These are phyloP conservation scores for Mycena rosella DNA, from an alignment of 768 basidiomycete species.

Conservation along the genomic window DNA sequence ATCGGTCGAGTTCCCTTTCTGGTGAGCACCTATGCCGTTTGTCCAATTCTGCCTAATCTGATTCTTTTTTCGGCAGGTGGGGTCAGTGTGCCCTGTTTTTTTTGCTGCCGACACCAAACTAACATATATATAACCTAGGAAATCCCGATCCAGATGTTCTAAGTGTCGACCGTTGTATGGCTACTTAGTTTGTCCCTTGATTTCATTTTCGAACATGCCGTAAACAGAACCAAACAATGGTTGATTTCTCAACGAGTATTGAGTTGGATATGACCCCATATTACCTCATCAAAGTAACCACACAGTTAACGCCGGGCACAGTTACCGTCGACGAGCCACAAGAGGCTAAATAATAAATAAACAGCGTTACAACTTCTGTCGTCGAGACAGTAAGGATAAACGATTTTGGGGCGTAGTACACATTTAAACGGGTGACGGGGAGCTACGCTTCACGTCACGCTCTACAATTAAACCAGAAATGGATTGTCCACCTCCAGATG, in stretches of 20 bases:
- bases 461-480: no score
- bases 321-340: no score
- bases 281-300: no score
- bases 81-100: conserved; percentile 1
- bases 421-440: background rate
- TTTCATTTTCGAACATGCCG: background rate
- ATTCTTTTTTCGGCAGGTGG: conserved; percentile 8
- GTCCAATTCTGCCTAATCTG: background rate
- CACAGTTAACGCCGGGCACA: no score
- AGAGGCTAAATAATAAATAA: no score
- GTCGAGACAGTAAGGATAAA: no score
- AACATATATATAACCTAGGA: conserved; percentile 26
- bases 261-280: no score
- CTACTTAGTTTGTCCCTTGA: background rate
- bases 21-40: conserved; percentile 46
- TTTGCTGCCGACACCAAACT: background rate
- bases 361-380: no score
- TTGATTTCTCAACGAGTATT: no score
- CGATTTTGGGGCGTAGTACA: no score
- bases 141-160: conserved; percentile 3
- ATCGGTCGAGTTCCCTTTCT: conserved; percentile 58
- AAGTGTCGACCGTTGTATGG: conserved; percentile 28
- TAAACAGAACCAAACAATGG: conserved; percentile 1
- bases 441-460: background rate
- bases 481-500: no score